Evolutionary conservation across 1,284 basidiomycete genomes (phyloP).

Genomic region (Laetiporus sulphureus): DNA sequence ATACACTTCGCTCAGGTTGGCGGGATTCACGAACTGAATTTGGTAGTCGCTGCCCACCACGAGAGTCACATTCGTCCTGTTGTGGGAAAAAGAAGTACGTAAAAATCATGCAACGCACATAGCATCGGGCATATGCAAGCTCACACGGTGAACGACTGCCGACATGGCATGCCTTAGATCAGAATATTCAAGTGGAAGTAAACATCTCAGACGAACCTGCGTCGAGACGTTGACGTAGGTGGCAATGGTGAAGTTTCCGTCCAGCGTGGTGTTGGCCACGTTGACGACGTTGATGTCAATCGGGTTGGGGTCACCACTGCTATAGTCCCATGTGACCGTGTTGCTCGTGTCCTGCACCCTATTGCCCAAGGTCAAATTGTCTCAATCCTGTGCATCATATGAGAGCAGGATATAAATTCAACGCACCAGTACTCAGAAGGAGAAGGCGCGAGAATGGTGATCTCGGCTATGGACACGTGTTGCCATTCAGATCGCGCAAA

Average conservation of each 20-base stretch:
- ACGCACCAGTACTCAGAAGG: conserved; percentile 28
- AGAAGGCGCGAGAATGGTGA: conserved; percentile 29
- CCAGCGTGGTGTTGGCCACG: conserved; percentile 27
- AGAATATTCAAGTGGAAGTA: not conserved
- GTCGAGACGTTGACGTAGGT: conserved; percentile 26
- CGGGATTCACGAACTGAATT: conserved; percentile 38
- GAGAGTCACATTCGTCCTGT: conserved; percentile 32
- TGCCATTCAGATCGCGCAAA: conserved; percentile 1
- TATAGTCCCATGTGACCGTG: conserved; percentile 30
- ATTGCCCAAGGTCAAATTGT: not conserved
- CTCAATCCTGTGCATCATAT: not conserved
- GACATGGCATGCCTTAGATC: not conserved
- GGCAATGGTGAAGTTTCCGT: conserved; percentile 32
- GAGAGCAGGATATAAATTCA: too few species aligned
- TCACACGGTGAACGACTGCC: conserved; percentile 19
- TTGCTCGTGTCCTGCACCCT: conserved; percentile 34
- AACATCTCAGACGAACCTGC: conserved; percentile 17
- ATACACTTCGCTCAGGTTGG: conserved; percentile 33
- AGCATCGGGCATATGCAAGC: conserved; percentile 1
- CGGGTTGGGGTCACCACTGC: conserved; percentile 28
- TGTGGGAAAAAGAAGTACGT: not conserved
- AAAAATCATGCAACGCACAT: not conserved
- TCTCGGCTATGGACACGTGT: conserved; percentile 16
- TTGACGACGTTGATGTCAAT: conserved; percentile 30
- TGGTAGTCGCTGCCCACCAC: conserved; percentile 29